Evolutionary conservation across 2,329 filamentous ascomycete species (phyloP), one percentile per base, ranked within the genome.

Genomic region (Cucurbitaria berberidis): DNA sequence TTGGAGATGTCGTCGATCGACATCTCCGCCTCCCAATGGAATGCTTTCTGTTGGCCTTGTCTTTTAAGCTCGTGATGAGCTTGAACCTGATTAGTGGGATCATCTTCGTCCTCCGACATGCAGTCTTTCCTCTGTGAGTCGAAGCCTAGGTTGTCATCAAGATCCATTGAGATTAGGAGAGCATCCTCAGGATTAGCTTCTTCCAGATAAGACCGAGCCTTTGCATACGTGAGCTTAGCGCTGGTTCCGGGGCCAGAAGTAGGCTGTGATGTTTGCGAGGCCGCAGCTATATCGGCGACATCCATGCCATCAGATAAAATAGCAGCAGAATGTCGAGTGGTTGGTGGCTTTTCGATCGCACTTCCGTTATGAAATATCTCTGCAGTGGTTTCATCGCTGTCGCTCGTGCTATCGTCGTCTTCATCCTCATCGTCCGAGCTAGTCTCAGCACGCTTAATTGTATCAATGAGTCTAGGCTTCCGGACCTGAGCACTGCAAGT

Each of bases 21-120:
- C 19, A 78, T 77, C 52, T 85, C 80, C 19, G 84, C 76, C 18
- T 84, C 82, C 52, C 81, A 78, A 43, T 81, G 75, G 57, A 87
- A 85, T 40, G 83, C 79, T 39, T 78, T 78, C 57, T 84, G 85
- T 27, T 80, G 78, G 2, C 85, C 86, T 45, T 82, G 79, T 35
- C 82, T 82, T 49, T 84, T 79, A 29, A 88, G 76, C 66, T 88
- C 86, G 58, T 88, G 84, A 22, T 87, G 84, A 49, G 82, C 85
- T 52, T 83, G 80, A 41, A 86, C 77, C 74, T 64, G 76, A 64
- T 50, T 73, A 63, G 41, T 55, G 43, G 45, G 59, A 8, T 70
- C 69, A 2, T 72, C 74, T 32, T 80, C 79, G 13, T 82, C 82
- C 8, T 81, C 78, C 5, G 80, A 56, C 10, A 61, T 57, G 9